Base-by-base conservation (phyloP, 2,329 filamentous ascomycete species). In the Fusarium dimerum region DNA sequence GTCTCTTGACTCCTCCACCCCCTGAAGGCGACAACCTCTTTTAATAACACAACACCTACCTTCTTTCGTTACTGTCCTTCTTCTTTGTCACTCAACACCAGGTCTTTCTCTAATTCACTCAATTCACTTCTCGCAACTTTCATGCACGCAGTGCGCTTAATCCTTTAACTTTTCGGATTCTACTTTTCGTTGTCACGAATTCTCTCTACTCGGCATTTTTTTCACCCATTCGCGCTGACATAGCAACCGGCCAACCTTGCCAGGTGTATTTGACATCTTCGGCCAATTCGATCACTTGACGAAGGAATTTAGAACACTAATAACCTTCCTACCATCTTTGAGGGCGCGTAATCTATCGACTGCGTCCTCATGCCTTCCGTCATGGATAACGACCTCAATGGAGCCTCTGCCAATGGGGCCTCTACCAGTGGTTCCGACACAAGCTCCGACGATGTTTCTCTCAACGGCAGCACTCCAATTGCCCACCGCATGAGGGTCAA, bases 401-500 rank as follows among this genome's bases (percentile, higher is more conserved):
- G 59, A 43, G 54, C 32, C 32, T 41, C 39, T 40, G 16, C 48
- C 47, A 61, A 55, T 48, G 48, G 46, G 13, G 32, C 50, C 46
- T 45, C 49, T 44, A 45, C 47, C 54, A 62, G 63, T 55, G 54
- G 57, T 39, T 57, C 64, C 48, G 65, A 62, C 55, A 55, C 54
- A 20, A 48, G 58, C 36, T 67, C 66, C 38, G 61, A 61, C 42
- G 57, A 58, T 16, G 57, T 52, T 15, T 61, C 70, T 43, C 58
- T 65, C 54, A 74, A 73, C 51, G 68, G 71, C 57, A 69, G 69
- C 55, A 69, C 63, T 36, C 62, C 68, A 52, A 51, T 71, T 56
- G 52, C 64, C 47, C 62, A 72, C 51, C 71, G 71, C 47, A 66
- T 71, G 54, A 78, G 64, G 60, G 68, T 76, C 64, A 70, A 75